Conservation (phyloP, 75 land plant species). For the Adiantum capillusveneris region DNA sequence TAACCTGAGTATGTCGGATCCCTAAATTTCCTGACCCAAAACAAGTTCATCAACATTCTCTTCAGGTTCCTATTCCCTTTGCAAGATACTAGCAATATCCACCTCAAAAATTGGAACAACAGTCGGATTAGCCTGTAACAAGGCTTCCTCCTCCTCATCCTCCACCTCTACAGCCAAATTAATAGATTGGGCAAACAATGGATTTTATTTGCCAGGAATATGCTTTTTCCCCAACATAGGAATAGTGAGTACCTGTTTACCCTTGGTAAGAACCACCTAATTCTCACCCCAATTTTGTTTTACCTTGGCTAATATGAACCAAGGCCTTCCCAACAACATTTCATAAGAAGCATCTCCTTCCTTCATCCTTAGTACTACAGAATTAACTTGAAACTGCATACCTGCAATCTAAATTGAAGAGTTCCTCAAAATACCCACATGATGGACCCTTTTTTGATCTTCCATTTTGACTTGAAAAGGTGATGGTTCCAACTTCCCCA, state of each 20-base stretch:
- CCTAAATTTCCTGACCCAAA: no score
- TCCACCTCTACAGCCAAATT: not conserved
- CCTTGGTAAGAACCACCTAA: not conserved
- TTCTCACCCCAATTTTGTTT: not conserved
- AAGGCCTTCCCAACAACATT: conserved; percentile 1
- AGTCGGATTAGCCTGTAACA: not conserved
- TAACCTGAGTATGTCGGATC: no score
- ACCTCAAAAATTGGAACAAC: not conserved
- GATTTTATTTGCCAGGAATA: not conserved
- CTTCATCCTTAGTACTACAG: not conserved
- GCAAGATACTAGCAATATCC: not conserved
- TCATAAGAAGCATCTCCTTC: not conserved
- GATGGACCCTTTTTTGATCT: conserved; percentile 1
- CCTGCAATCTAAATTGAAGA: not conserved
- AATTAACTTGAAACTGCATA: not conserved
- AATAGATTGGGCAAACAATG: not conserved
- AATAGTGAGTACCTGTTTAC: not conserved
- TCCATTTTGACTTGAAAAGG: not conserved
- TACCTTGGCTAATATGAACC: not conserved
- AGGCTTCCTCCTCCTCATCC: not conserved
- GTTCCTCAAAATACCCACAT: not conserved
- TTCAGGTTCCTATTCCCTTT: no score
- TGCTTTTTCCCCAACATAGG: not conserved
- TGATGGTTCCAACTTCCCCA: not conserved
- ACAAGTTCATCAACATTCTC: no score